Conservation (phyloP, 2,329 filamentous ascomycete genomes). For the Pyricularia sp. region DNA sequence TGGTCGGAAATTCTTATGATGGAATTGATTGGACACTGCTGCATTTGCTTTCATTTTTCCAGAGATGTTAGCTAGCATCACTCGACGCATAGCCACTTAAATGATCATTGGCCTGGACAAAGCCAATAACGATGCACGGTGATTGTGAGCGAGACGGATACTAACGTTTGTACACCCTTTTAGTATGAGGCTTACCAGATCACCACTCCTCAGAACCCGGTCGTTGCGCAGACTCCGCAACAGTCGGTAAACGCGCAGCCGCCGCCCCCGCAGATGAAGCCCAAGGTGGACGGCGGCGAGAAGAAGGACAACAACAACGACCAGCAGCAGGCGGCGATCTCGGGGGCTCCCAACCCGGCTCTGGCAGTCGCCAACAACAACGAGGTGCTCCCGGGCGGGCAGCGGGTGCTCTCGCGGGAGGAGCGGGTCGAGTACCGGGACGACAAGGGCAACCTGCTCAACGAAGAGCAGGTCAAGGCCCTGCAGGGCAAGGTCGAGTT, state of each 20-base stretch:
- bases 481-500: conserved; percentile 91
- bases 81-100: not conserved
- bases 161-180: not conserved
- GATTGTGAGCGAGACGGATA: not conserved
- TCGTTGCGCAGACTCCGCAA: conserved; percentile 12
- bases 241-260: conserved; percentile 9
- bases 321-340: conserved; percentile 22
- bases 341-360: conserved; percentile 33
- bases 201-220: conserved; percentile 12
- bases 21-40: not conserved
- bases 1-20: not conserved
- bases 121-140: not conserved
- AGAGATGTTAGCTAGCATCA: not conserved
- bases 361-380: not conserved
- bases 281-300: conserved; percentile 5
- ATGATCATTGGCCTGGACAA: not conserved
- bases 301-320: conserved; percentile 7
- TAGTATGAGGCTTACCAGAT: conserved; percentile 37
- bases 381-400: conserved; percentile 14
- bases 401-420: conserved; percentile 44
- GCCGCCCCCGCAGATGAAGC: conserved; percentile 5
- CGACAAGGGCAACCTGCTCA: conserved; percentile 78
- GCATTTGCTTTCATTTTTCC: not conserved
- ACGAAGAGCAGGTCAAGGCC: conserved; percentile 68
- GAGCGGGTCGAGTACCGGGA: conserved; percentile 91